Evolutionary conservation across 352 stramenopile genomes (phyloP), one percentile per base, ranked within the genome.

Genomic region (Phytopythium helicoides): DNA sequence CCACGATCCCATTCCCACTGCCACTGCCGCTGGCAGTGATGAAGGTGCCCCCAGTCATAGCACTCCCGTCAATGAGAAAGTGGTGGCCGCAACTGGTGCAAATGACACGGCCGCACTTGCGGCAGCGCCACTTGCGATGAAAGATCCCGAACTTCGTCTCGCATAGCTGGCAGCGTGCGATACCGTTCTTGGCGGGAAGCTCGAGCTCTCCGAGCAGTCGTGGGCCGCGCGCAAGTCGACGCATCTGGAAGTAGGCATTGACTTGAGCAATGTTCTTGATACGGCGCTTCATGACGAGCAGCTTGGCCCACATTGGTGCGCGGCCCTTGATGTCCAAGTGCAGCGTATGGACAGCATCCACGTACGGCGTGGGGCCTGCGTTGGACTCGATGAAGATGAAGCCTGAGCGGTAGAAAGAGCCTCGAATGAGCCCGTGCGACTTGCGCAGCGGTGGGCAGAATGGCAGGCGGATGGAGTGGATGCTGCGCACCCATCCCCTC

Each of bases 291-390:
- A 90, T 89, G 16, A 70, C 62, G 19, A 90, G 40, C 53, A 89
- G 83, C 64, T 90, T 89, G 46, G 89, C 52, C 81, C 81, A 89
- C 53, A 86, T 83, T 1, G 81, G 81, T 19, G 71, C 73, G 46
- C 84, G 84, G 15, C 81, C 81, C 56, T 92, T 92, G 50, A 92
- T 76, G 52, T 92, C 81, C 62, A 92, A 60, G 47, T 92, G 79
- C 31, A 90, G 62, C 23, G 79, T 89, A 47, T 90, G 76, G 37
- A 92, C 69, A 8, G 78, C 81, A 46, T 94, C 77, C 33, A 94
- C 66, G 45, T 69, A 86, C 1, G 66, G 47, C 5, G 49, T 51
- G 0, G n/a, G n/a, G n/a, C n/a, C n/a, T n/a, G n/a, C n/a, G n/a
- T 56, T 62, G 35, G 80, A 87, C 52, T 94, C 81, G 26, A 89